Evolutionary conservation across 345 rosid genomes (phyloP).

Genomic region (Arabis hirsuta): DNA sequence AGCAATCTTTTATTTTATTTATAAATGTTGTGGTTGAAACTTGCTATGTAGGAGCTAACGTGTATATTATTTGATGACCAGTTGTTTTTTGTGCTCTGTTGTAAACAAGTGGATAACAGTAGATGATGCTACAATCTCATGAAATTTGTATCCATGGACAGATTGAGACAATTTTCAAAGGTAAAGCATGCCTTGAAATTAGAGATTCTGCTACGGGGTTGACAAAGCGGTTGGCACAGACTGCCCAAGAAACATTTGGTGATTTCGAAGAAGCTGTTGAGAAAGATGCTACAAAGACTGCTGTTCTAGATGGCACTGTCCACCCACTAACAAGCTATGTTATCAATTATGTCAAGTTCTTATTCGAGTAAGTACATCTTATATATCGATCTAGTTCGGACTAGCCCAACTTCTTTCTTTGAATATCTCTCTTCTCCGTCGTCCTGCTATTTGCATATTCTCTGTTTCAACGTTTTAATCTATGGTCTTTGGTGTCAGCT

Average conservation of each 20-base stretch:
- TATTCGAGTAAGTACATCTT: constrained; percentile 80
- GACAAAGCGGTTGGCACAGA: constrained; percentile 87
- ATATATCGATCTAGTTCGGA: constrained; percentile 1
- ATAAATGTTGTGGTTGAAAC: constrained; percentile 18
- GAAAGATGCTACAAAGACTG: constrained; percentile 95
- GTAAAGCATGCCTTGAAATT: constrained; percentile 86
- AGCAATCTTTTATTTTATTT: no score
- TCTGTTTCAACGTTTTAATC: constrained; percentile 21
- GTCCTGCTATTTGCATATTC: background rate
- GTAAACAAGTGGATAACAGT: constrained; percentile 1
- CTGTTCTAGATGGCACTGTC: constrained; percentile 92
- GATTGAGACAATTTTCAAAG: constrained; percentile 80
- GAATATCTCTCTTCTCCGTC: background rate
- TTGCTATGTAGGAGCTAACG: no score
- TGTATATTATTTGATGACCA: constrained; percentile 1
- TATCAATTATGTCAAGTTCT: constrained; percentile 93
- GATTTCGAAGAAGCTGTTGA: constrained; percentile 99
- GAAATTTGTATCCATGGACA: constrained; percentile 46
- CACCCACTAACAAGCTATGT: constrained; percentile 99
- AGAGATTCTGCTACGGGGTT: constrained; percentile 85
- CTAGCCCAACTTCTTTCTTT: background rate
- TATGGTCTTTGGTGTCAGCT: constrained; percentile 58
- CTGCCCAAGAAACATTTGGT: constrained; percentile 96
- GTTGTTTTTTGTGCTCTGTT: background rate
- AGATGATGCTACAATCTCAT: constrained; percentile 15